Evolutionary conservation across 148 eudicot genomes (phyloP).

Genomic region (Nepenthes mirabilis): DNA sequence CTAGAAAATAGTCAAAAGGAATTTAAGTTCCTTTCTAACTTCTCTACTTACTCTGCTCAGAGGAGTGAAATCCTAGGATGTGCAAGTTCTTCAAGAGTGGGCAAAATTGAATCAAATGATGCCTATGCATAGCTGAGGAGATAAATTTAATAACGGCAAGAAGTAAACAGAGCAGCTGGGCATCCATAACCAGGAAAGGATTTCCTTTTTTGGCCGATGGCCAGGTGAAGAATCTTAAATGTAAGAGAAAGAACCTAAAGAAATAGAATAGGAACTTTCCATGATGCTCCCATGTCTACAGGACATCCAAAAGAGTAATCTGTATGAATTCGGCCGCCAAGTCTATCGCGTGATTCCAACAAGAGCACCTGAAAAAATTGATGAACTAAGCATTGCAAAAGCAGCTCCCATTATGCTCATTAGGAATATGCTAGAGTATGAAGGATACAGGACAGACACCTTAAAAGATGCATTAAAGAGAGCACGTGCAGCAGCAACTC

Average conservation of each 20-base stretch:
- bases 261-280: slow-evolving; percentile 30
- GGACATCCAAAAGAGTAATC: slow-evolving; percentile 98
- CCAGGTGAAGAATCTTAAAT: background rate
- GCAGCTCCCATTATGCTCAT: background rate
- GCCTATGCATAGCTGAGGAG: too few relatives aligned
- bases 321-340: slow-evolving; percentile 95
- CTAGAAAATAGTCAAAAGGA: too few relatives aligned
- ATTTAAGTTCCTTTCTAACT: too few relatives aligned
- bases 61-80: too few relatives aligned
- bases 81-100: too few relatives aligned
- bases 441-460: slow-evolving; percentile 23
- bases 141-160: too few relatives aligned
- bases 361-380: slow-evolving; percentile 58
- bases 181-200: too few relatives aligned
- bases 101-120: too few relatives aligned
- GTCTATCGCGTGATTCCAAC: slow-evolving; percentile 92
- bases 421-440: background rate
- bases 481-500: slow-evolving; percentile 78
- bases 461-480: slow-evolving; percentile 73
- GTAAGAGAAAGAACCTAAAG: slow-evolving; percentile 1
- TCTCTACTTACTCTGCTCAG: too few relatives aligned
- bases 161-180: too few relatives aligned
- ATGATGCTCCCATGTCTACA: slow-evolving; percentile 99
- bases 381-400: slow-evolving; percentile 1
- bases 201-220: too few relatives aligned